Conservation (phyloP, 116 monocot genomes). For the Iris pallida region DNA sequence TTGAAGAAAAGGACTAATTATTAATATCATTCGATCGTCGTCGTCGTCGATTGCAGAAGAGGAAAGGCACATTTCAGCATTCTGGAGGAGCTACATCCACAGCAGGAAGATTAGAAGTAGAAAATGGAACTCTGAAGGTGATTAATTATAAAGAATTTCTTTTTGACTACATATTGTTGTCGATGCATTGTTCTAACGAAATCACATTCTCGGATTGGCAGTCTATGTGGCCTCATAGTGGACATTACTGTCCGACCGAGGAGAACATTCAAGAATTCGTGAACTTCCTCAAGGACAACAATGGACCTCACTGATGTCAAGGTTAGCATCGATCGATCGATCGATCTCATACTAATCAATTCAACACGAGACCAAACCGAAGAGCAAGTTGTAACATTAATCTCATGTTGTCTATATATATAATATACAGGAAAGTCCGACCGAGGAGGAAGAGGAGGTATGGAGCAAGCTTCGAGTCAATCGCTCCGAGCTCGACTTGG, state of each 20-base stretch:
- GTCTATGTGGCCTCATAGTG: conserved; percentile 47
- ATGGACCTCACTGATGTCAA: conserved; percentile 43
- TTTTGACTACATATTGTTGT: too few species aligned
- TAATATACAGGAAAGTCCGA: conserved; percentile 54
- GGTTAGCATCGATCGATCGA: conserved; percentile 28
- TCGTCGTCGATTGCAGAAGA: conserved; percentile 73
- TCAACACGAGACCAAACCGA: background rate
- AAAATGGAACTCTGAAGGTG: conserved; percentile 81
- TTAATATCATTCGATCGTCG: background rate
- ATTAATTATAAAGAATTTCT: too few species aligned
- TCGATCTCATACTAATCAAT: background rate
- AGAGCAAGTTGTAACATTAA: too few species aligned
- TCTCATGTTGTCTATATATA: conserved; percentile 1
- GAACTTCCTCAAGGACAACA: conserved; percentile 31
- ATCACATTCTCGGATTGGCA: too few species aligned
- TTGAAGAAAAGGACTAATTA: too few species aligned
- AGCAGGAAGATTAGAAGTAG: conserved; percentile 78
- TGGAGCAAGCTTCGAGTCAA: background rate
- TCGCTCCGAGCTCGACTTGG: conserved; percentile 14
- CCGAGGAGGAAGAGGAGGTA: conserved; percentile 36
- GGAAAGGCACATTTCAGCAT: conserved; percentile 50
- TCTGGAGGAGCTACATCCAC: conserved; percentile 85
- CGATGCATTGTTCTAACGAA: too few species aligned
- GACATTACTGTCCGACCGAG: conserved; percentile 42
- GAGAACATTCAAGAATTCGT: conserved; percentile 38